A percentile compares a stretch with the other conserved stretches of the same genome.
Evolutionary conservation across 2,329 filamentous ascomycete genomes (phyloP).

Genomic region (Dendrostoma leiphaemia): DNA sequence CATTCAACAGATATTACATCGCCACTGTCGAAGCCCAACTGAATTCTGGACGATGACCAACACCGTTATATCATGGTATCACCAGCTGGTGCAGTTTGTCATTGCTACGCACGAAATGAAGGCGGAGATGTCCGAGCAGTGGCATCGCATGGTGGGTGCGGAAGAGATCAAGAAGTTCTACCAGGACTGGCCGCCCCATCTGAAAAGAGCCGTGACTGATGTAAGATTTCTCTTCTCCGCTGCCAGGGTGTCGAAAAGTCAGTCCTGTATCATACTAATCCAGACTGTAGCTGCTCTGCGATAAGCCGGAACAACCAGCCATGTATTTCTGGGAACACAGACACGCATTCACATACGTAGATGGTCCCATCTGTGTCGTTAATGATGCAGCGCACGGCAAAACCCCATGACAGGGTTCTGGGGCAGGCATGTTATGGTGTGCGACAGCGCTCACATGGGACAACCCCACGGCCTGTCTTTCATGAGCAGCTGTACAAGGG

Average conservation of each 20-base stretch:
- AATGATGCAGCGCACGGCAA: conserved; percentile 19
- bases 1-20: too few relatives aligned
- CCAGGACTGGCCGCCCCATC: conserved; percentile 21
- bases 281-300: conserved; percentile 21
- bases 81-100: conserved; percentile 24
- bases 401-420: conserved; percentile 6
- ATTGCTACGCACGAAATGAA: background rate
- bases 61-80: too few relatives aligned
- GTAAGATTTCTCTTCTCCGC: background rate
- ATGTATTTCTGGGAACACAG: conserved; percentile 27
- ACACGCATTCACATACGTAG: conserved; percentile 20
- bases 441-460: too few relatives aligned
- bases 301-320: conserved; percentile 19
- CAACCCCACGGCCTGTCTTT: too few relatives aligned
- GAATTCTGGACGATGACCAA: too few relatives aligned
- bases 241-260: too few relatives aligned
- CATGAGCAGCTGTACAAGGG: too few relatives aligned
- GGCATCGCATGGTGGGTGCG: conserved; percentile 19
- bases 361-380: conserved; percentile 21
- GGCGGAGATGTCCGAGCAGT: conserved; percentile 18
- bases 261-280: background rate
- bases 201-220: conserved; percentile 21
- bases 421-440: too few relatives aligned
- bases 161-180: conserved; percentile 23
- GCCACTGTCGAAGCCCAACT: too few relatives aligned